Evolutionary conservation across 225 moss, liverwort and hornwort genomes (phyloP).

Genomic region (Marchantia polymorpha): DNA sequence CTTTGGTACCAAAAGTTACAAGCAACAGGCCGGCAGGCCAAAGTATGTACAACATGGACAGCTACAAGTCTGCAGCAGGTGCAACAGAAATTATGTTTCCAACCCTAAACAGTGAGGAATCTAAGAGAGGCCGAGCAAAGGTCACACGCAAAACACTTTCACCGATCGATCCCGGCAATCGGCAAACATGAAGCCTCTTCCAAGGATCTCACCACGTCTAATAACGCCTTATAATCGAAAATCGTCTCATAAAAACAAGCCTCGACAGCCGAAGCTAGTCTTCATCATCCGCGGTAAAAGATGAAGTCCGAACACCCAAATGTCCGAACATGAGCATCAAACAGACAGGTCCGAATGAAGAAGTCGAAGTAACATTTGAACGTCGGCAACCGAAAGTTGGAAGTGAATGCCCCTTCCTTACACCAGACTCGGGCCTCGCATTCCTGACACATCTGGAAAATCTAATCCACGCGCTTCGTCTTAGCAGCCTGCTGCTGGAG

Average conservation of each 20-base stretch:
- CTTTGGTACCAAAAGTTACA: background rate
- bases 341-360: background rate
- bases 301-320: background rate
- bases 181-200: background rate
- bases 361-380: background rate
- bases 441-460: background rate
- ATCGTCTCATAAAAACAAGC: background rate
- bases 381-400: background rate
- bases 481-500: slow-evolving; percentile 29
- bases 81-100: background rate
- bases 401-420: background rate
- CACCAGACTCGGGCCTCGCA: background rate
- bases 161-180: background rate
- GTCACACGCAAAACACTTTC: background rate
- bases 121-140: background rate
- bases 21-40: background rate
- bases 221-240: background rate
- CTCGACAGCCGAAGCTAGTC: background rate
- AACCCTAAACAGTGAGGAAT: background rate
- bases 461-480: slow-evolving; percentile 23
- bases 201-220: background rate
- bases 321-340: background rate
- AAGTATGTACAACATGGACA: slow-evolving; percentile 7
- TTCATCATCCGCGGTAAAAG: background rate
- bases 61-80: background rate